Conservation (phyloP, 495 filamentous ascomycete species). For the Endocarpon pusillum region DNA sequence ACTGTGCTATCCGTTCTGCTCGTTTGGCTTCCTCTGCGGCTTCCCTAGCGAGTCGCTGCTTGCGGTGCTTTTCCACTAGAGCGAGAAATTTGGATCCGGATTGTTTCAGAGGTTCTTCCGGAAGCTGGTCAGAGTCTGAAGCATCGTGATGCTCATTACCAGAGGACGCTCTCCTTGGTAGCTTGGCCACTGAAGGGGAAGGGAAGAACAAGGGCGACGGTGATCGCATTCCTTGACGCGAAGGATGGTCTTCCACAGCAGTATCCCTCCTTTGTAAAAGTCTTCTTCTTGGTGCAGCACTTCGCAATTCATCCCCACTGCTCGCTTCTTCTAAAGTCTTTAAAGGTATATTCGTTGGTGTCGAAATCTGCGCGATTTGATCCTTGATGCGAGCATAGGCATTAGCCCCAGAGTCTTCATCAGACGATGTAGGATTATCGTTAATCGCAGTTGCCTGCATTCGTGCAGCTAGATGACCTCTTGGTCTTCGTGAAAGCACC, state of each 20-base stretch:
- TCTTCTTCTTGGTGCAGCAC: conserved; percentile 17
- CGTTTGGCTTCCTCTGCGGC: conserved; percentile 37
- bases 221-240: conserved; percentile 13
- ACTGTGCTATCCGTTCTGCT: conserved; percentile 21
- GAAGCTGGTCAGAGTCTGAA: conserved; percentile 28
- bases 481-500: conserved; percentile 38
- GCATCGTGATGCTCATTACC: conserved; percentile 6
- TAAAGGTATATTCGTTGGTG: conserved; percentile 4
- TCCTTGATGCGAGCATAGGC: conserved; percentile 1
- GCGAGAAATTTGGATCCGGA: conserved; percentile 45
- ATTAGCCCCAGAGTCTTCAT: conserved; percentile 18
- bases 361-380: conserved; percentile 5
- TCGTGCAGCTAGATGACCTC: conserved; percentile 52
- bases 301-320: conserved; percentile 24
- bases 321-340: conserved; percentile 8
- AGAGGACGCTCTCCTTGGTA: background rate
- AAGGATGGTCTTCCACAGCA: conserved; percentile 5
- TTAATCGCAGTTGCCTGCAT: conserved; percentile 29
- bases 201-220: conserved; percentile 27
- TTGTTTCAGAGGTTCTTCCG: conserved; percentile 18
- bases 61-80: conserved; percentile 51
- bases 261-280: conserved; percentile 7
- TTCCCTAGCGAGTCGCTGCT: conserved; percentile 50
- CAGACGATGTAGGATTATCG: conserved; percentile 20
- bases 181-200: conserved; percentile 10